Evolutionary conservation across 371 early-diverging fungal genomes (phyloP), one percentile per base, ranked within the genome.

Genomic region (Umbelopsis sp.): DNA sequence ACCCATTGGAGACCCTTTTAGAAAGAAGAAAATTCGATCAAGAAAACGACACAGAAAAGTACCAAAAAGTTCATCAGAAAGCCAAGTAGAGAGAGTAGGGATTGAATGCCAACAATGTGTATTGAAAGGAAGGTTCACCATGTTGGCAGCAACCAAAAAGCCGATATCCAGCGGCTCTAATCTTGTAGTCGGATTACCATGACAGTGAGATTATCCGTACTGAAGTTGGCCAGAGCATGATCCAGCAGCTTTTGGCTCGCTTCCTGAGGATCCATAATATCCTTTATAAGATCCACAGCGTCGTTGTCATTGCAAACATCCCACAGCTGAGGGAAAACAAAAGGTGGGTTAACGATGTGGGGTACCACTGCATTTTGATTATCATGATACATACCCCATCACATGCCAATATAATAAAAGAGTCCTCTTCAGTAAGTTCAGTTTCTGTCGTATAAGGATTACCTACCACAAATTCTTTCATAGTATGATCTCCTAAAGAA

Each of bases 231-330:
- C 44, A 99, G 84, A 3, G 99, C 97, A 75, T 94, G 86, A 63
- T 95, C 91, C 69, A 97, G 76, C 50, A 99, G 84, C 44, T 85
- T 80, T 66, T 92, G 89, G 69, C 94, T 90, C 2, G 97, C 97
- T 57, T 80, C 83, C 66, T 91, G 90, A 38, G 97, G 93, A 76
- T 94, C 93, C 38, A 73, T 37, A 22, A 89, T 84, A 48, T 90
- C 89, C 75, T 86, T 83, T 67, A 97, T 83, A 67, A 96, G 78
- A 73, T 98, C 94, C n/a, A 95, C 90, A 5, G 98, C 98, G 68
- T 93, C 89, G 77, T 98, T 95, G 78, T 98, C 98, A 11, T 91
- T 85, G 77, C 97, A 96, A n/a, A 98, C 99, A 82, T 99, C 99
- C 99, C 99, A 98, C 44, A 99, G 77, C 92, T 93, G 73, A 20